These are phyloP conservation scores for Lentithecium fluviatile DNA, from an alignment of 495 filamentous ascomycete species.

Conservation along the genomic window DNA sequence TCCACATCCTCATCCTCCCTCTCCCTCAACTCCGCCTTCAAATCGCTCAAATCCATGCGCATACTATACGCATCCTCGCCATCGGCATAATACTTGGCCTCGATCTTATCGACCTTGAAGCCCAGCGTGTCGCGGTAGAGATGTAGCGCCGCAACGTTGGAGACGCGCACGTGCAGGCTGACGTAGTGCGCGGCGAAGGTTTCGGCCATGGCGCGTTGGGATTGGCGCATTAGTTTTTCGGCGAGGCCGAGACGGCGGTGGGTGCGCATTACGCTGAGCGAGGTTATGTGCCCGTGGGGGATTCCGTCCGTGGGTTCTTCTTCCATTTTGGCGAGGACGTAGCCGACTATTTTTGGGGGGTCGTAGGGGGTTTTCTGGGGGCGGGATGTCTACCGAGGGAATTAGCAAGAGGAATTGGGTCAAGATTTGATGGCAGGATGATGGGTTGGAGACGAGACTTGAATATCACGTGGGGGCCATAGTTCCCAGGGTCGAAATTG, in stretches of 20 bases:
- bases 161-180: conserved; percentile 90
- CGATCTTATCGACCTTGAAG: conserved; percentile 86
- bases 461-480: no score
- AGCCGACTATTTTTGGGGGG: conserved; percentile 97
- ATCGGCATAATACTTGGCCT: conserved; percentile 95
- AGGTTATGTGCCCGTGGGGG: conserved; percentile 95
- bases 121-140: conserved; percentile 91
- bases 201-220: conserved; percentile 94
- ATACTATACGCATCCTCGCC: conserved; percentile 96
- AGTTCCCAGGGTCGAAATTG: no score
- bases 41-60: conserved; percentile 72
- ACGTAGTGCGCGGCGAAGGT: conserved; percentile 89
- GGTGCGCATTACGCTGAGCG: conserved; percentile 92
- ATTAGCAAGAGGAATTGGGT: no score
- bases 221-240: conserved; percentile 95
- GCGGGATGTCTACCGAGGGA: conserved; percentile 54
- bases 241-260: conserved; percentile 88
- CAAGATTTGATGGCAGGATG: no score
- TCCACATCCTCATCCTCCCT: conserved; percentile 48
- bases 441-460: no score
- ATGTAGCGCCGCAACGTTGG: conserved; percentile 84
- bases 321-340: conserved; percentile 99
- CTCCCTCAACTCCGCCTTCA: conserved; percentile 43
- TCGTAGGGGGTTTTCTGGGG: conserved; percentile 75
- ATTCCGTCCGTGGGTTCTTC: conserved; percentile 91